Evolutionary conservation across 805 yeast species (phyloP).

Genomic region (Suhomyces prunicola): DNA sequence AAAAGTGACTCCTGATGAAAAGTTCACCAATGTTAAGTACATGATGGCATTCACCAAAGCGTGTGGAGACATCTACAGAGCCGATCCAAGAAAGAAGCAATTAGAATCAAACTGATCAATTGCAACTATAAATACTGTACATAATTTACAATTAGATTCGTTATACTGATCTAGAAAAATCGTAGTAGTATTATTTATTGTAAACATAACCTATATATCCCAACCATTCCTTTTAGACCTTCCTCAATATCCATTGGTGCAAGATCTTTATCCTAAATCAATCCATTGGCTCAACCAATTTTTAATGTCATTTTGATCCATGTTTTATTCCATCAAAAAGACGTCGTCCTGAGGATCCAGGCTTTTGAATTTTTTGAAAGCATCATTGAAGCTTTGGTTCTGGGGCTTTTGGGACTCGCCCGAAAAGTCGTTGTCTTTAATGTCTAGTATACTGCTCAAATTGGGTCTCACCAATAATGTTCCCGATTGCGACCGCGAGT

Average conservation of each 20-base stretch:
- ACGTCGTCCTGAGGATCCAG: slow-evolving; percentile 27
- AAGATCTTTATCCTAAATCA: background rate
- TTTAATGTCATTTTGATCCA: background rate
- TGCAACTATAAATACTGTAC: too few relatives aligned
- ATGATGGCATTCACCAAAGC: slow-evolving; percentile 27
- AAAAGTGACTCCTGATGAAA: slow-evolving; percentile 36
- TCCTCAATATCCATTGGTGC: background rate
- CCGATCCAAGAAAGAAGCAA: slow-evolving; percentile 23
- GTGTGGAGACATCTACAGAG: slow-evolving; percentile 41
- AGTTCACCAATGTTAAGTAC: slow-evolving; percentile 14
- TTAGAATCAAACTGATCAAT: background rate
- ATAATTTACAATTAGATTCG: too few relatives aligned
- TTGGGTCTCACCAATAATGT: slow-evolving; percentile 37
- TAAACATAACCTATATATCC: background rate
- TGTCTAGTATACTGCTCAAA: slow-evolving; percentile 12
- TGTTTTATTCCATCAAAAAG: slow-evolving; percentile 35
- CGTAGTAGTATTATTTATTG: background rate
- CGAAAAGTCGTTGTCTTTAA: background rate
- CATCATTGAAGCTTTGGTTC: slow-evolving; percentile 6
- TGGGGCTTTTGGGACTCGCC: background rate
- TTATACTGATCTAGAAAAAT: too few relatives aligned
- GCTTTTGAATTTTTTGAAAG: slow-evolving; percentile 7
- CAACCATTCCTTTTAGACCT: background rate
- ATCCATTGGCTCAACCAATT: background rate
- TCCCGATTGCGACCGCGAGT: slow-evolving; percentile 56